phyloP scores from a whole-genome alignment of 306 rosid species.

The Biancaea sappan region DNA sequence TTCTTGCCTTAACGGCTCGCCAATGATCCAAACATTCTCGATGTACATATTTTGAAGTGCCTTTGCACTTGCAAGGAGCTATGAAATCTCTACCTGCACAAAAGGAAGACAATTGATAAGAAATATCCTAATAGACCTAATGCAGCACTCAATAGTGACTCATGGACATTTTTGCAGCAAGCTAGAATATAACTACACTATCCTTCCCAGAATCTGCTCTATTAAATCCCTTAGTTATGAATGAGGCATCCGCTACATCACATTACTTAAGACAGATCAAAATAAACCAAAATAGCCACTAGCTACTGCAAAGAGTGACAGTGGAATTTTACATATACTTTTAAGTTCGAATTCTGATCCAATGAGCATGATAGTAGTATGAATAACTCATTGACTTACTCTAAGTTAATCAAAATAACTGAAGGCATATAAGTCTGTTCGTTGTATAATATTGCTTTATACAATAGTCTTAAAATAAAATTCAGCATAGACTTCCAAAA shows the following conservation, averaged over 20 bases:
- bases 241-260: not conserved
- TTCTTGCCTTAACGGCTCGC: constrained; percentile 86
- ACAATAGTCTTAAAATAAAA: no score
- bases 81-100: constrained; percentile 90
- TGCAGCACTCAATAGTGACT: not conserved
- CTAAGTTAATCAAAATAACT: not conserved
- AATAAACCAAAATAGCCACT: not conserved
- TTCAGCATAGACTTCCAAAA: not conserved
- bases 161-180: not conserved
- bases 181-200: not conserved
- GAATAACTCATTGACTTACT: not conserved
- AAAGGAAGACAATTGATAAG: not conserved
- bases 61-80: constrained; percentile 98
- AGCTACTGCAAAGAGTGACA: not conserved
- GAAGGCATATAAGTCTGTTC: not conserved
- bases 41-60: constrained; percentile 95
- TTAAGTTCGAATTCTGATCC: not conserved
- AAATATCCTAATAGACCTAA: not conserved
- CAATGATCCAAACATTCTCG: constrained; percentile 98
- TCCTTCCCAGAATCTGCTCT: not conserved
- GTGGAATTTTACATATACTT: not conserved
- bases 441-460: not conserved
- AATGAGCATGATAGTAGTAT: not conserved
- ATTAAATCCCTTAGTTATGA: not conserved
- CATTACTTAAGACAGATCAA: not conserved